Conservation (phyloP, 1,284 basidiomycete species). For the Omphalotus olearius region DNA sequence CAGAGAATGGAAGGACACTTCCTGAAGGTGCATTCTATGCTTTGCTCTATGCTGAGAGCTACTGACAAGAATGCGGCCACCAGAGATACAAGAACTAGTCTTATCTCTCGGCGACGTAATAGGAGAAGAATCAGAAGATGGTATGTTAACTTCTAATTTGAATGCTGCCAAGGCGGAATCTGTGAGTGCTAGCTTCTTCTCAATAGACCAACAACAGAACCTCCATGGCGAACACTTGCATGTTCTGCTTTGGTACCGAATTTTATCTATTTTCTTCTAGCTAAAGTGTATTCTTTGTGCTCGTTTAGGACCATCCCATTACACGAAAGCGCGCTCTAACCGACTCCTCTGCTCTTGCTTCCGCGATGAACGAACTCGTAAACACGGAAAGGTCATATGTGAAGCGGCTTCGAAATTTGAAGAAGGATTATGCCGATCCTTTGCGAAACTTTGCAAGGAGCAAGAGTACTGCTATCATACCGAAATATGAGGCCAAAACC, state of each 20-base stretch:
- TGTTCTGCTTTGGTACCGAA: neutral
- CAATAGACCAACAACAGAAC: too few relatives aligned
- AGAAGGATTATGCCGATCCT: slow-evolving; percentile 85
- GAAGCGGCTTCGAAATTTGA: slow-evolving; percentile 67
- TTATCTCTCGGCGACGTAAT: slow-evolving; percentile 68
- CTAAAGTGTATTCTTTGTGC: slow-evolving; percentile 8
- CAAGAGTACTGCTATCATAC: slow-evolving; percentile 84
- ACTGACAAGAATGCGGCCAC: slow-evolving; percentile 13
- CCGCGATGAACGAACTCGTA: slow-evolving; percentile 74
- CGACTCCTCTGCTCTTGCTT: slow-evolving; percentile 58
- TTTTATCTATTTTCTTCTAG: neutral
- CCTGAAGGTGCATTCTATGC: slow-evolving; percentile 52
- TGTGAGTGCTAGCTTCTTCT: slow-evolving; percentile 32
- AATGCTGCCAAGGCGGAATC: slow-evolving; percentile 33
- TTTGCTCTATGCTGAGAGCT: neutral
- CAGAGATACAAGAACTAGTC: slow-evolving; percentile 78
- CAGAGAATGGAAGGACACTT: slow-evolving; percentile 60
- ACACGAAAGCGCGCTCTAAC: slow-evolving; percentile 55
- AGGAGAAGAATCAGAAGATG: slow-evolving; percentile 36
- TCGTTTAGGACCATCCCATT: slow-evolving; percentile 35
- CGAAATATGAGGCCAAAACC: slow-evolving; percentile 86
- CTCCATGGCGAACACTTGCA: neutral
- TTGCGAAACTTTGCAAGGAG: slow-evolving; percentile 80
- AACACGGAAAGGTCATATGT: slow-evolving; percentile 78
- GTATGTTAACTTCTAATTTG: slow-evolving; percentile 36